Evolutionary conservation across 805 yeast genomes (phyloP), one percentile per base, ranked within the genome.

Genomic region (Metschnikowia matae): DNA sequence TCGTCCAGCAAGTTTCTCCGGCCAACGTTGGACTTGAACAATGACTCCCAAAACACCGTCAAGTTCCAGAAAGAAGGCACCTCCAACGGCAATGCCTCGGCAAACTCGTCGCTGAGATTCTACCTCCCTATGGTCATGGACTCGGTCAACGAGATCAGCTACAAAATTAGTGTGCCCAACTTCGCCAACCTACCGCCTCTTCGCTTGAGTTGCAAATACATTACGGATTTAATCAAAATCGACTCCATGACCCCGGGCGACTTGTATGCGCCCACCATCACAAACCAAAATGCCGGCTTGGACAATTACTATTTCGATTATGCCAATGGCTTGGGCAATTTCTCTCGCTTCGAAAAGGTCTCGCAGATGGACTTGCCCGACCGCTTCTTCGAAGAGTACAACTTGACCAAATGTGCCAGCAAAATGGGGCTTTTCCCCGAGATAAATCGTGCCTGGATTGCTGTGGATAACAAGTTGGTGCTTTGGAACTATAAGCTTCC

Each of bases 401-500:
- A 82, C 55, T 77, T 79, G 44, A 77, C 87, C 5, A 84, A 86
- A 60, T 78, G 82, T 48, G 77, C 77, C 44, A 82, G 90, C 36
- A 82, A 84, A 52, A 84, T 88, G 82, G 99, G 99, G 13, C 69
- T 90, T 23, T 83, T 94, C 57, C 81, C 91, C 0, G 90, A 86
- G 51, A 77, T 94, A 31, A 80, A 82, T 54, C 81, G 96, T 52
- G 82, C 91, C 13, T 94, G 97, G 97, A 78, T 92, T 32, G 82
- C 86, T 3, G 81, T 84, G 32, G 97, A 89, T 62, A 85, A 85
- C 63, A 85, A 86, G 59, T 73, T 92, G 59, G 80, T 87, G 33
- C 75, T 95, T 21, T 94, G 98, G 98, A 85, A 90, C 65, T 82
- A 85, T 62, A 80, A 78, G 50, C 75, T 82, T 11, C 75, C 76